Evolutionary conservation across 2,329 filamentous ascomycete species (phyloP).

Genomic region (Remersonia thermophila): DNA sequence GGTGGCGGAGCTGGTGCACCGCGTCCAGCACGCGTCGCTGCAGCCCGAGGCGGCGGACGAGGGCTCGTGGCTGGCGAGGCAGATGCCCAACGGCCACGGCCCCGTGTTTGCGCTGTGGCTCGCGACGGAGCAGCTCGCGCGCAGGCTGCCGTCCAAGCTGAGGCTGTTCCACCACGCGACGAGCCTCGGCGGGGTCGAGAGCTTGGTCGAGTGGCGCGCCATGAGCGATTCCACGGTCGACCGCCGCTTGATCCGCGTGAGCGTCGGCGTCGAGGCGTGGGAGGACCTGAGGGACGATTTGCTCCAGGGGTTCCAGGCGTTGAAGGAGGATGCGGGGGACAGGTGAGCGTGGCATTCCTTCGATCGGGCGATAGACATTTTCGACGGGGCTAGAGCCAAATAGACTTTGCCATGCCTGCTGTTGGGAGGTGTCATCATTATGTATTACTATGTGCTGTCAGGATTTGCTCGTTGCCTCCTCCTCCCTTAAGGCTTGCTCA

Average conservation of each 20-base stretch:
- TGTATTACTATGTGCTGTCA: no score
- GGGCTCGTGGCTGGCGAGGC: conserved; percentile 60
- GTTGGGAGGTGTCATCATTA: no score
- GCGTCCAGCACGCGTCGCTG: conserved; percentile 57
- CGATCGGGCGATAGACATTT: neutral
- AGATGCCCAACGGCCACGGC: conserved; percentile 87
- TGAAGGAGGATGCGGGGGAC: conserved; percentile 25
- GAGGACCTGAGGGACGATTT: conserved; percentile 75
- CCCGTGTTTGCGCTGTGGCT: conserved; percentile 73
- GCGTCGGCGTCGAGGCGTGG: conserved; percentile 75
- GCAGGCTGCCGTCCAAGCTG: conserved; percentile 63
- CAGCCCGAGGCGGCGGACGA: conserved; percentile 51
- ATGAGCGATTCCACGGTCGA: conserved; percentile 74
- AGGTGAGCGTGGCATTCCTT: neutral
- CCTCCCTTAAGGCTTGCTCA: no score
- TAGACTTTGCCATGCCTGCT: no score
- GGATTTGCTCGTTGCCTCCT: no score
- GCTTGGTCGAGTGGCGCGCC: conserved; percentile 87
- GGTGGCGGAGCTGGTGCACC: conserved; percentile 15
- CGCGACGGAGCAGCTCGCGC: conserved; percentile 48
- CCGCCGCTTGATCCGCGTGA: conserved; percentile 61
- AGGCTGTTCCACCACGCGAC: conserved; percentile 87
- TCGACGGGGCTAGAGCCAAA: no score
- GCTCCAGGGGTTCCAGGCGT: conserved; percentile 47
- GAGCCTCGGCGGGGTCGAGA: conserved; percentile 86